These are phyloP conservation scores for Haematococcus lacustris DNA, from an alignment of 139 green algal species.

Conservation along the genomic window DNA sequence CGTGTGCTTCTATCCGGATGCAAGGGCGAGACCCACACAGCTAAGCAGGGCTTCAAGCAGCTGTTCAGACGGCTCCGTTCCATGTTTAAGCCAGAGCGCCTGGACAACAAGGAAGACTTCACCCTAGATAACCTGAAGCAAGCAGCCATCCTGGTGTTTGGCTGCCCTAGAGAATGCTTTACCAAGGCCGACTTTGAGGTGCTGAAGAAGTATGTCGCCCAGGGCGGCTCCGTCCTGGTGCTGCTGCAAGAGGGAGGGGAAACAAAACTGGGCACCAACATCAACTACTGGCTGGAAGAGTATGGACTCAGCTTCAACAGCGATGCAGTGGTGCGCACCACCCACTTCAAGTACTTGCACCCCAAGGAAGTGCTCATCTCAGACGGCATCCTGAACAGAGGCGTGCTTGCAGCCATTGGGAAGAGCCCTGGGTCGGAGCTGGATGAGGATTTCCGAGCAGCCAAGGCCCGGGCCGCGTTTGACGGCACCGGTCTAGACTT, in stretches of 20 bases:
- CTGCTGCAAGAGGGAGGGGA: constrained; percentile 59
- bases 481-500: constrained; percentile 54
- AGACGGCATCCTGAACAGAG: constrained; percentile 75
- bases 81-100: constrained; percentile 41
- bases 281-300: constrained; percentile 76
- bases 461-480: constrained; percentile 25
- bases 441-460: constrained; percentile 29
- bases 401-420: constrained; percentile 38
- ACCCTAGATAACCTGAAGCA: constrained; percentile 29
- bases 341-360: constrained; percentile 78
- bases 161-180: constrained; percentile 62
- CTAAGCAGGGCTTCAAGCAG: constrained; percentile 61
- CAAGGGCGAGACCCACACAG: constrained; percentile 60
- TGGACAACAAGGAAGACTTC: constrained; percentile 40
- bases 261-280: constrained; percentile 52
- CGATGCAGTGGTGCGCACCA: constrained; percentile 64
- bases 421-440: constrained; percentile 20
- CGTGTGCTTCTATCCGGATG: constrained; percentile 44
- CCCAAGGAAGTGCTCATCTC: constrained; percentile 68
- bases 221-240: constrained; percentile 62
- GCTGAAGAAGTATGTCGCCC: constrained; percentile 40
- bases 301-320: constrained; percentile 64
- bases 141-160: constrained; percentile 62
- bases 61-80: constrained; percentile 55
- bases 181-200: constrained; percentile 50